Evolutionary conservation across 2,329 filamentous ascomycete species (phyloP), one percentile per base, ranked within the genome.

Genomic region (Purpureocillium takamizusanense): DNA sequence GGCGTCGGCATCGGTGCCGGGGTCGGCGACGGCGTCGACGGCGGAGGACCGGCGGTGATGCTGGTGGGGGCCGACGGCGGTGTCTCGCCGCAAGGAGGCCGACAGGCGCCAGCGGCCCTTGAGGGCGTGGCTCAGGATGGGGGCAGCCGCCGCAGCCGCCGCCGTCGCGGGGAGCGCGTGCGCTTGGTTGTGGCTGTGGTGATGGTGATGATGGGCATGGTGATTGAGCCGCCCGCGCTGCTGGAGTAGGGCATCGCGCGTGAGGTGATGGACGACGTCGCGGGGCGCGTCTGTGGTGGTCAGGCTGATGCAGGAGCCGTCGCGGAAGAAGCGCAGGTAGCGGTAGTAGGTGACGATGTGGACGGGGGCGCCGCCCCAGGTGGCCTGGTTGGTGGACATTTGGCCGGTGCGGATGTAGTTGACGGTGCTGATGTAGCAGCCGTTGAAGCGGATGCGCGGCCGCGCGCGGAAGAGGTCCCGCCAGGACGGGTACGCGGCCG

Each of bases 271-370:
- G 1, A 98, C 86, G 11, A 97, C 85, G 14, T 94, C 86, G n/a
- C 73, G 63, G 1, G 92, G 92, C 55, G 95, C 86, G 5, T 75
- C 64, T 1, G 86, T 94, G 1, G 84, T 86, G 28, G 94, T 72
- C 2, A 98, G 72, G 38, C 81, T 86, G 42, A 97, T 80, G 46
- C 75, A 78, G 1, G 83, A 83, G 21, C 92, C 92, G 59, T 97
- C 86, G 17, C 88, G 84, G 65, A 92, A 92, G 66, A 98, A 92
- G 38, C 92, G 85, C 4, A 98, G 75, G 62, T 97, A 98, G 41
- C 92, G 86, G 65, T 94, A 98, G 65, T 97, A 98, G 1, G 92
- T 98, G 35, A 98, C 88, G 42, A 97, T 94, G 57, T 94, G 88
- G 28, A 97, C 83, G 8, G 89, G 89, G 27, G 39, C 40, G 17